A percentile compares a stretch with the other conserved stretches of the same genome.
Evolutionary conservation across 257 asterid species (phyloP).

Genomic region (Solanum rostratum): DNA sequence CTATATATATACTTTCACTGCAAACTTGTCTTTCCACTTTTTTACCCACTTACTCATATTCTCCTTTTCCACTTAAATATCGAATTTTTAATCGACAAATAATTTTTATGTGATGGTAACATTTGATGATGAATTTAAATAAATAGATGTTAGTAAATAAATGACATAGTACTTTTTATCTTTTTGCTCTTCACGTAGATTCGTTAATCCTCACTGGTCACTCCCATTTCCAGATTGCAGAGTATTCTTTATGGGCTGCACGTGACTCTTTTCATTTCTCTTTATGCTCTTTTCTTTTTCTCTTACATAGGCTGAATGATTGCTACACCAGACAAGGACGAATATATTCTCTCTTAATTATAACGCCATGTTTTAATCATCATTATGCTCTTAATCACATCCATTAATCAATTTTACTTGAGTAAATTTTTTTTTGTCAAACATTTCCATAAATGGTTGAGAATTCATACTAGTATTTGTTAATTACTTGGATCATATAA

Average conservation of each 20-base stretch:
- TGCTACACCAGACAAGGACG: constrained; percentile 24
- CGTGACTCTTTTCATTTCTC: constrained; percentile 26
- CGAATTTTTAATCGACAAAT: background rate
- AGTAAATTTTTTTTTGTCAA: too few relatives aligned
- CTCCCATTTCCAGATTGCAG: constrained; percentile 24
- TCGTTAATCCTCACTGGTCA: constrained; percentile 29
- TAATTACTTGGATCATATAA: background rate
- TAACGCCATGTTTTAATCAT: constrained; percentile 8
- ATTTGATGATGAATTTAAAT: too few relatives aligned
- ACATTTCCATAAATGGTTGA: background rate
- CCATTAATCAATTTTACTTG: too few relatives aligned
- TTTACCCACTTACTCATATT: background rate
- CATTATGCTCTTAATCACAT: background rate
- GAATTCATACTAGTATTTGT: background rate
- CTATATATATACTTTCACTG: background rate
- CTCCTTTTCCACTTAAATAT: background rate
- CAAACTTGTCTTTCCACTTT: background rate
- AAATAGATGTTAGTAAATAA: background rate
- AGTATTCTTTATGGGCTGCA: constrained; percentile 24
- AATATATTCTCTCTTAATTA: constrained; percentile 35
- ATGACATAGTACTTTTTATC: background rate
- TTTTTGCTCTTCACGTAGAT: background rate
- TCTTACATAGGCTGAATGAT: background rate
- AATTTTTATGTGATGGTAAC: background rate
- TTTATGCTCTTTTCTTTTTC: background rate